These are phyloP conservation scores for Penicillium diatomitis DNA, from an alignment of 495 filamentous ascomycete species.

Conservation along the genomic window DNA sequence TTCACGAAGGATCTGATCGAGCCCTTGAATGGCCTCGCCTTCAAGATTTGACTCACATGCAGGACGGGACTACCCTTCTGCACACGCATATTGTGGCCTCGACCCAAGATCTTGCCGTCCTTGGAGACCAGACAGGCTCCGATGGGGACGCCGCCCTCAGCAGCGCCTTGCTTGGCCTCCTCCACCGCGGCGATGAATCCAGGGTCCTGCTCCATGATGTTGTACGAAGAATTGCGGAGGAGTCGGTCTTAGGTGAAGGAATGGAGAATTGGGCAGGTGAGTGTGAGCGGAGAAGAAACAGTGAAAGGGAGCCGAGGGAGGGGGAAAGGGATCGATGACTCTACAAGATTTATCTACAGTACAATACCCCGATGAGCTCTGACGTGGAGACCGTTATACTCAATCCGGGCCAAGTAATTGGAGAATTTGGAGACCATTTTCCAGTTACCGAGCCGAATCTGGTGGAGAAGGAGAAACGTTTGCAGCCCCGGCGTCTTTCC, in stretches of 20 bases:
- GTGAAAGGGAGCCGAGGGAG: too few relatives aligned
- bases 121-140: slow-evolving; percentile 65
- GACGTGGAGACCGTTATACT: too few relatives aligned
- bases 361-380: too few relatives aligned
- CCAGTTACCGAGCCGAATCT: too few relatives aligned
- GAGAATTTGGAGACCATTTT: too few relatives aligned
- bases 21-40: too few relatives aligned
- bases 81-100: slow-evolving; percentile 73
- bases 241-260: too few relatives aligned
- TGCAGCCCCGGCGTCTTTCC: neutral
- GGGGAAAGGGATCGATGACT: too few relatives aligned
- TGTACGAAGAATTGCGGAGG: neutral
- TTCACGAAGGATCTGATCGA: neutral
- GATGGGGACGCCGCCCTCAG: slow-evolving; percentile 78
- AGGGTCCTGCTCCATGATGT: slow-evolving; percentile 36
- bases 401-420: too few relatives aligned
- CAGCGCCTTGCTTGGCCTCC: slow-evolving; percentile 57
- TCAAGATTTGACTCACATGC: slow-evolving; percentile 45
- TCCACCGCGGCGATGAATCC: slow-evolving; percentile 59
- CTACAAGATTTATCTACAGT: too few relatives aligned
- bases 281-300: neutral
- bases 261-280: neutral
- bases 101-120: slow-evolving; percentile 66
- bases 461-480: slow-evolving; percentile 5
- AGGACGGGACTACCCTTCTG: slow-evolving; percentile 68